Conservation (phyloP, 352 stramenopile genomes). For the Blastocystis sp. region DNA sequence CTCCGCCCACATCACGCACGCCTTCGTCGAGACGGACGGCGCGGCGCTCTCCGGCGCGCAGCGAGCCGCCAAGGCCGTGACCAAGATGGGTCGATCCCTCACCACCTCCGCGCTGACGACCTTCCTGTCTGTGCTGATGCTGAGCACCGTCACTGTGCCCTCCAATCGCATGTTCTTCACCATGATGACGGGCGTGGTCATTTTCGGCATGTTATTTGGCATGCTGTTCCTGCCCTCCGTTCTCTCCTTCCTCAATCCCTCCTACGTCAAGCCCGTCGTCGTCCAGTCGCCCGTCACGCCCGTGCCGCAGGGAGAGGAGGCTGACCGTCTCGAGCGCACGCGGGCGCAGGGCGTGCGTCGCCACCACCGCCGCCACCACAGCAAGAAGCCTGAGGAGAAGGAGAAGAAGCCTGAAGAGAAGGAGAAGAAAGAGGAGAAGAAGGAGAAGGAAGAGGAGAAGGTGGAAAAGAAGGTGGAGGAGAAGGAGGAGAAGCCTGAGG, state of each 20-base stretch:
- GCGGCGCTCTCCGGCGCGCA: background rate
- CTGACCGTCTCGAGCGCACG: conserved; percentile 28
- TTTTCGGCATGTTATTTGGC: conserved; percentile 56
- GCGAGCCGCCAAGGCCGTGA: conserved; percentile 2
- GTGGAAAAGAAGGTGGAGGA: no score
- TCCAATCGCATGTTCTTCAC: conserved; percentile 65
- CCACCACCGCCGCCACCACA: conserved; percentile 33
- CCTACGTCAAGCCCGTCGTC: conserved; percentile 3
- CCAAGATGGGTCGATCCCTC: conserved; percentile 60
- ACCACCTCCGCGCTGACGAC: conserved; percentile 56
- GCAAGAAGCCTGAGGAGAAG: background rate
- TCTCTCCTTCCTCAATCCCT: conserved; percentile 57
- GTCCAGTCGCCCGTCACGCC: conserved; percentile 2
- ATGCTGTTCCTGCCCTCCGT: conserved; percentile 47
- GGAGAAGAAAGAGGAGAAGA: background rate
- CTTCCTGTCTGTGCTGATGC: conserved; percentile 59
- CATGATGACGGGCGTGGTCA: conserved; percentile 61
- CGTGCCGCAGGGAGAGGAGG: conserved; percentile 14
- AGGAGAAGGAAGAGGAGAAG: conserved; percentile 6
- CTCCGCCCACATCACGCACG: conserved; percentile 69
- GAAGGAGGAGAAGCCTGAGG: no score
- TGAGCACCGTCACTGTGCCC: conserved; percentile 24
- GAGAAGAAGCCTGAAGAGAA: no score
- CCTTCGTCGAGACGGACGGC: conserved; percentile 65
- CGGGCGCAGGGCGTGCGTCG: conserved; percentile 9